A percentile compares a stretch with the other conserved stretches of the same genome.
phyloP scores from a whole-genome alignment of 495 filamentous ascomycete species.

The Talaromyces borbonicus region DNA sequence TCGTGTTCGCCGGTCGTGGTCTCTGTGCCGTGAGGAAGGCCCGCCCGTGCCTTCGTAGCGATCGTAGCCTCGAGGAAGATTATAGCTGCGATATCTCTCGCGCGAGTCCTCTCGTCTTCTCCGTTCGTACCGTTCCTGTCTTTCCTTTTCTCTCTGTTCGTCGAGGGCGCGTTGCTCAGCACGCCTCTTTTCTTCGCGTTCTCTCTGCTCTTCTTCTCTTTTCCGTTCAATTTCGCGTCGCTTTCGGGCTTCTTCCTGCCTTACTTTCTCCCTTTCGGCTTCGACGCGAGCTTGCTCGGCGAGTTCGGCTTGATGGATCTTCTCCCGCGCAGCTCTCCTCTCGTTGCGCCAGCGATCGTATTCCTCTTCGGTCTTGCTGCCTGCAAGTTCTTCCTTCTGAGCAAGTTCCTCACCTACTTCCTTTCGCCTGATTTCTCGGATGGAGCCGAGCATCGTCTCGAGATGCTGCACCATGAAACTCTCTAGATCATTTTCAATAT shows the following conservation, averaged over 20 bases:
- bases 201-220: slow-evolving; percentile 45
- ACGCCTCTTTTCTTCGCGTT: slow-evolving; percentile 44
- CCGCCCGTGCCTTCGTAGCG: slow-evolving; percentile 4
- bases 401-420: slow-evolving; percentile 72
- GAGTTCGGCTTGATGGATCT: slow-evolving; percentile 52
- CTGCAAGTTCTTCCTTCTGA: slow-evolving; percentile 53
- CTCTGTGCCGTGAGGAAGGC: slow-evolving; percentile 20
- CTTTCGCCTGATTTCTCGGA: slow-evolving; percentile 56
- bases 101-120: slow-evolving; percentile 34
- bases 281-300: slow-evolving; percentile 52
- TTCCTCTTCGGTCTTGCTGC: slow-evolving; percentile 73
- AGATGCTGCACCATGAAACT: slow-evolving; percentile 55
- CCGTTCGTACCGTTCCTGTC: slow-evolving; percentile 43
- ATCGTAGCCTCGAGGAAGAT: slow-evolving; percentile 28
- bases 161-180: slow-evolving; percentile 41
- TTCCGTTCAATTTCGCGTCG: slow-evolving; percentile 53
- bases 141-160: slow-evolving; percentile 44
- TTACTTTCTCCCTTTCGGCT: slow-evolving; percentile 55
- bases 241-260: slow-evolving; percentile 55
- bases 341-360: slow-evolving; percentile 63
- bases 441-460: slow-evolving; percentile 50
- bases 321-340: slow-evolving; percentile 55
- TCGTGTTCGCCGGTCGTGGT: slow-evolving; percentile 27
- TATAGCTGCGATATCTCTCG: slow-evolving; percentile 23
- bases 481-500: slow-evolving; percentile 57